Base-by-base conservation (phyloP, 169 alveolate genomes). In the Plasmodium fragile region DNA sequence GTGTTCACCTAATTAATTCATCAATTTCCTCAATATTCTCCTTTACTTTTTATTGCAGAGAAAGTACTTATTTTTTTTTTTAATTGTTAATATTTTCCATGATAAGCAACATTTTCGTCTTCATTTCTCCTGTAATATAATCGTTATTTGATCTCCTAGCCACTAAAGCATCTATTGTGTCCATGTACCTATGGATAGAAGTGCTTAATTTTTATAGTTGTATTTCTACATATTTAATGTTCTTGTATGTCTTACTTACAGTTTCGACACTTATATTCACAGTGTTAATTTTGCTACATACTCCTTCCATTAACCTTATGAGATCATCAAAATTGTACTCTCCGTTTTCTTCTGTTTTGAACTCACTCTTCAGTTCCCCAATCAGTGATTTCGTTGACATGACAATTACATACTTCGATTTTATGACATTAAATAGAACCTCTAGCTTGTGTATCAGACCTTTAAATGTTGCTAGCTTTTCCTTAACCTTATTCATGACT, bases 51-150 rank as follows among this genome's bases (percentile, higher is more conserved):
- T 81, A 69, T n/a, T 81, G 59, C 39, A 81, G 18, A 28, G 53
- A 8, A 10, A 43, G 30, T 3, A 81, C 32, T 55, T 81, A 22
- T n/a, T 81, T 55, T 55, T 81, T 36, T n/a, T 81, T 55, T 18
- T 59, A 55, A n/a, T 81, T 32, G 28, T 8, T 81, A 13, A 81
- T 32, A 53, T 81, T 81, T 81, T 81, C 91, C 18, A n/a, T 81
- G 32, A 81, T 81, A 59, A 4, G 32, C 28, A 32, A 36, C 80
- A 81, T 81, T 30, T 81, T 34, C 22, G 71, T 0, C 70, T 11
- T 28, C 8, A 81, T 59, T 55, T 81, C 81, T 0, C 30, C 39
- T 6, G 18, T 59, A 30, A 81, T 55, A 36, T n/a, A 0, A 39
- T 22, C 53, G 2, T 59, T 59, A 4, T 18, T 78, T 41, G 69